phyloP scores from a whole-genome alignment of 176 grass and related monocot genomes.

The Musa acuminata region DNA sequence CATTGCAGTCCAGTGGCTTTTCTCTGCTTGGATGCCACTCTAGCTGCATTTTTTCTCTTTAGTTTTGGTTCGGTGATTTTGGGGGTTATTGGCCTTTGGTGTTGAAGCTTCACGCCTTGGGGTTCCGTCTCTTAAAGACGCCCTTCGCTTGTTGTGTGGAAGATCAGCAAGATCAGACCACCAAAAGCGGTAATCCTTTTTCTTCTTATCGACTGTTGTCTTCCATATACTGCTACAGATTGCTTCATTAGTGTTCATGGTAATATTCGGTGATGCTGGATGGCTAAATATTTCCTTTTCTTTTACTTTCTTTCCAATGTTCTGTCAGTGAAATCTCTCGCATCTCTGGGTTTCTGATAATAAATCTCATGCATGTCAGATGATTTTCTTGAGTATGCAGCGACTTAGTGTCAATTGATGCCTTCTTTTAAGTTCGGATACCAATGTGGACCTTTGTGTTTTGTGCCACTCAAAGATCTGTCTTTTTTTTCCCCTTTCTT shows the following conservation, averaged over 20 bases:
- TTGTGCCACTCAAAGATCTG: no score
- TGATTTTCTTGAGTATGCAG: no score
- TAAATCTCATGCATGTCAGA: no score
- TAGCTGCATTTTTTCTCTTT: constrained; percentile 17
- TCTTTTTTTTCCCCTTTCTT: no score
- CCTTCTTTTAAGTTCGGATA: no score
- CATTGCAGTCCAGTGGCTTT: no score
- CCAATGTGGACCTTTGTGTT: no score
- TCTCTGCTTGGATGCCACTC: constrained; percentile 25
- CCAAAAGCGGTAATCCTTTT: constrained; percentile 29
- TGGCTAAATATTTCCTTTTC: not conserved
- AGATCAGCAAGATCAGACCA: constrained; percentile 20
- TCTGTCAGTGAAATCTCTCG: not conserved
- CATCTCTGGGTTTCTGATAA: not conserved
- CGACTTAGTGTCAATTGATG: no score
- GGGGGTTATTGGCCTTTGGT: not conserved
- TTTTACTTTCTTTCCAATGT: not conserved
- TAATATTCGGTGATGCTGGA: not conserved
- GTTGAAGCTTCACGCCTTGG: constrained; percentile 17
- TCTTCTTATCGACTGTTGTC: not conserved
- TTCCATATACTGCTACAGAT: constrained; percentile 1
- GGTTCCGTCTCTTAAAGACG: not conserved
- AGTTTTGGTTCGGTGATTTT: constrained; percentile 9
- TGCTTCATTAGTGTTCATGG: not conserved
- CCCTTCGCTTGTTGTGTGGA: constrained; percentile 13